Evolutionary conservation across 495 filamentous ascomycete species (phyloP).

Genomic region (Aspergillus hancockii): DNA sequence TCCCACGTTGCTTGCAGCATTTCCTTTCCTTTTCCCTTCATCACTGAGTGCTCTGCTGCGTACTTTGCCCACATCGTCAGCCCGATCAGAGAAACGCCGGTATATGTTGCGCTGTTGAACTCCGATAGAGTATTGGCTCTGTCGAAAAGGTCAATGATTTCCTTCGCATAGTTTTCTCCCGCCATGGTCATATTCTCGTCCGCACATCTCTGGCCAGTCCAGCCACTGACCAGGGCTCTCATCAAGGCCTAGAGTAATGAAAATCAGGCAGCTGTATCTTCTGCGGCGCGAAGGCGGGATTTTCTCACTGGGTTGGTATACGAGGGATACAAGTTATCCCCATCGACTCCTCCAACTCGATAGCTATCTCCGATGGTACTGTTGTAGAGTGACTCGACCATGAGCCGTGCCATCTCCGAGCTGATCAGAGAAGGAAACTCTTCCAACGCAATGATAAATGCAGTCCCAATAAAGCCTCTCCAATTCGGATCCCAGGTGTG

Average conservation of each 20-base stretch:
- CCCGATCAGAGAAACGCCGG: conserved; percentile 43
- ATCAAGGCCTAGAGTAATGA: conserved; percentile 24
- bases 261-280: not conserved
- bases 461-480: conserved; percentile 43
- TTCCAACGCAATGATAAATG: conserved; percentile 39
- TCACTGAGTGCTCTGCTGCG: conserved; percentile 24
- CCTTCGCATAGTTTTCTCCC: conserved; percentile 34
- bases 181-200: conserved; percentile 40
- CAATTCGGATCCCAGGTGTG: conserved; percentile 46
- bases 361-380: conserved; percentile 41
- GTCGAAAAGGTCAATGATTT: conserved; percentile 41
- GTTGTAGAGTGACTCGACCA: conserved; percentile 36
- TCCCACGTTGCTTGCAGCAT: conserved; percentile 37
- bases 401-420: conserved; percentile 23
- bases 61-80: conserved; percentile 45
- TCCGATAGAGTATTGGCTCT: conserved; percentile 39
- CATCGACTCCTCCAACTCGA: conserved; percentile 43
- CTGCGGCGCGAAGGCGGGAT: not conserved
- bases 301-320: conserved; percentile 34
- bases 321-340: conserved; percentile 45
- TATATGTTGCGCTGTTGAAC: conserved; percentile 46
- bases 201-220: conserved; percentile 35
- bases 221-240: conserved; percentile 38
- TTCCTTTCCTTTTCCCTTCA: conserved; percentile 29
- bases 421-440: conserved; percentile 38